phyloP scores from a whole-genome alignment of 352 stramenopile genomes.

The Pythium aristosporum region DNA sequence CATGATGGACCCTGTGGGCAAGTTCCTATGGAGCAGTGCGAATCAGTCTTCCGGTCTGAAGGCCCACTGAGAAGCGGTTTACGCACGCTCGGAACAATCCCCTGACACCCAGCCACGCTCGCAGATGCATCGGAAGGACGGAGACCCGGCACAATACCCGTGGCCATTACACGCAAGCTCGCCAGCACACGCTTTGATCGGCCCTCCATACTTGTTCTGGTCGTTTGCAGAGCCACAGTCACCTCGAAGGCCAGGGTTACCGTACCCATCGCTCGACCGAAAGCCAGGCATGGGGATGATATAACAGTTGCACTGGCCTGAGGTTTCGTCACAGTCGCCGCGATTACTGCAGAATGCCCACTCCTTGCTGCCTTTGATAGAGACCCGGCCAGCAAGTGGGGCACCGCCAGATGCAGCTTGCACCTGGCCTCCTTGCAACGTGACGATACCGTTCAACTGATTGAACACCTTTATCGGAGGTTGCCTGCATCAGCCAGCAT shows the following conservation, averaged over 20 bases:
- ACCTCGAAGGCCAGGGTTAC: slow-evolving; percentile 78
- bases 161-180: slow-evolving; percentile 76
- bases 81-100: slow-evolving; percentile 65
- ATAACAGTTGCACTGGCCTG: slow-evolving; percentile 55
- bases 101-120: slow-evolving; percentile 58
- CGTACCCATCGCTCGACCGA: slow-evolving; percentile 84
- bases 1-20: slow-evolving; percentile 64
- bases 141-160: slow-evolving; percentile 55
- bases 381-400: slow-evolving; percentile 42
- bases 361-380: slow-evolving; percentile 86
- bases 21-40: slow-evolving; percentile 33
- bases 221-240: slow-evolving; percentile 91
- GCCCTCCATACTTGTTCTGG: slow-evolving; percentile 70
- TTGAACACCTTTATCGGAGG: slow-evolving; percentile 56
- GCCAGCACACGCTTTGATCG: slow-evolving; percentile 55
- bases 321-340: slow-evolving; percentile 79
- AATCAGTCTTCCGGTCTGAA: neutral
- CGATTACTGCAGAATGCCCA: slow-evolving; percentile 87
- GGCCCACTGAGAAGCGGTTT: neutral
- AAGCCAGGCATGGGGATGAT: slow-evolving; percentile 73
- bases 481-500: slow-evolving; percentile 35
- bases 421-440: slow-evolving; percentile 50
- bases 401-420: slow-evolving; percentile 44
- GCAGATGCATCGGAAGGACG: slow-evolving; percentile 60
- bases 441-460: slow-evolving; percentile 30